phyloP scores from a whole-genome alignment of 306 rosid species.

The Ochetophila trinervis region DNA sequence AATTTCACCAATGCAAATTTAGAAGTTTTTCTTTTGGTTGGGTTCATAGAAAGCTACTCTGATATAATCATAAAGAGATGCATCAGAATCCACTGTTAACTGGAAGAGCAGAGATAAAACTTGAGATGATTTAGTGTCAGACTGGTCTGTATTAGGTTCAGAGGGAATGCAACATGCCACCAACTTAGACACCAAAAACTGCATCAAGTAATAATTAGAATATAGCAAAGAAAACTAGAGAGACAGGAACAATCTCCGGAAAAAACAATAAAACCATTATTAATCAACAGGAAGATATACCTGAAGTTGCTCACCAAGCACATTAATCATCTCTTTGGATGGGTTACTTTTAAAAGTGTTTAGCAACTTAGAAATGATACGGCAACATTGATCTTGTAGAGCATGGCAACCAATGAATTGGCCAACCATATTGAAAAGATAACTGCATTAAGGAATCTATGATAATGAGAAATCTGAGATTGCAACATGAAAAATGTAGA shows the following conservation, averaged over 20 bases:
- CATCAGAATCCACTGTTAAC: conserved; percentile 71
- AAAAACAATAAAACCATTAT: neutral
- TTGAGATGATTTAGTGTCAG: conserved; percentile 43
- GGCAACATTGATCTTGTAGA: conserved; percentile 78
- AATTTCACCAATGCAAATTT: neutral
- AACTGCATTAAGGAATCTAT: conserved; percentile 48
- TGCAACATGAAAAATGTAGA: neutral
- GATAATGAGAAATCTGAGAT: neutral
- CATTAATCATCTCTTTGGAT: conserved; percentile 47
- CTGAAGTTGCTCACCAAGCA: conserved; percentile 92
- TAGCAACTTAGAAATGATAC: conserved; percentile 55
- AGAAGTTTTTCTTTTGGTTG: neutral
- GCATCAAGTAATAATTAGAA: conserved; percentile 27
- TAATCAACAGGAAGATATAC: conserved; percentile 27
- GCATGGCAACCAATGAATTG: conserved; percentile 55
- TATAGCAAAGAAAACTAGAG: conserved; percentile 2
- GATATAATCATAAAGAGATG: conserved; percentile 68
- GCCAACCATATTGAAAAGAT: conserved; percentile 79
- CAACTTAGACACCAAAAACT: conserved; percentile 88
- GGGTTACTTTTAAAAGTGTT: conserved; percentile 35
- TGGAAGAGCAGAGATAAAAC: conserved; percentile 56
- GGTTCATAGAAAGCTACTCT: conserved; percentile 51
- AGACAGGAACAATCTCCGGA: neutral
- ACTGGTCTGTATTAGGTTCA: conserved; percentile 39
- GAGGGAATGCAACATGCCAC: conserved; percentile 71